Base-by-base conservation (phyloP, 306 rosid genomes). In the Rosa lucieae region DNA sequence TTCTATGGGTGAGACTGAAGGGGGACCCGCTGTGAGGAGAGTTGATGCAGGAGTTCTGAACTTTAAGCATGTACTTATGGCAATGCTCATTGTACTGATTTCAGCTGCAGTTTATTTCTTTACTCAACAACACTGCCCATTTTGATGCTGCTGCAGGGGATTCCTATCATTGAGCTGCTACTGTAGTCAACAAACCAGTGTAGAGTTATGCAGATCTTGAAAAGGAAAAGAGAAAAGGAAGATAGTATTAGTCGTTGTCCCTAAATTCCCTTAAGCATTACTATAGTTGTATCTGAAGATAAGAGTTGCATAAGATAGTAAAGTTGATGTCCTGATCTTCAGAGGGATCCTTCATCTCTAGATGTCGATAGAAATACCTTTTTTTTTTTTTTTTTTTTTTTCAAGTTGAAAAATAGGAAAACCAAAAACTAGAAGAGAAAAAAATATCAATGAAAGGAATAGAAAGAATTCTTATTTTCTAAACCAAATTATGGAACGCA, bases 21-120 rank as follows among this genome's bases (percentile, higher is more conserved):
- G 49, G 40, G 82, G 49, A 52, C 23, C 47, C 12, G 82, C 62
- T 23, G 86, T 73, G 79, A 91, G 98, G 81, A 89, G 97, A 91
- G 85, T 89, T 47, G 99, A 95, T 84, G 91, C 88, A 20, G 98
- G 96, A 74, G 87, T 86, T 70, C 80, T 91, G 80, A 84, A 78
- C 85, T 55, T 67, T 48, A 95, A 81, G 92, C 86, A 88, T 74
- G 26, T 90, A 1, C 43, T 82, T 53, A 14, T 87, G 62, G 84
- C 89, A 32, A 55, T 91, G 55, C 71, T 90, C 75, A 75, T 90
- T 65, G 42, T 88, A 26, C 83, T 95, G 65, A 70, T 90, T 79
- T 81, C 97, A 62, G 86, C 78, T 55, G 79, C 78, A 67, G 78
- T 79, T 67, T 92, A 72, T 74, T 26, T 67, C 68, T n/a, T 80